Evolutionary conservation across 164 flowering plant species (phyloP).

Genomic region (Cinnamomum chago): DNA sequence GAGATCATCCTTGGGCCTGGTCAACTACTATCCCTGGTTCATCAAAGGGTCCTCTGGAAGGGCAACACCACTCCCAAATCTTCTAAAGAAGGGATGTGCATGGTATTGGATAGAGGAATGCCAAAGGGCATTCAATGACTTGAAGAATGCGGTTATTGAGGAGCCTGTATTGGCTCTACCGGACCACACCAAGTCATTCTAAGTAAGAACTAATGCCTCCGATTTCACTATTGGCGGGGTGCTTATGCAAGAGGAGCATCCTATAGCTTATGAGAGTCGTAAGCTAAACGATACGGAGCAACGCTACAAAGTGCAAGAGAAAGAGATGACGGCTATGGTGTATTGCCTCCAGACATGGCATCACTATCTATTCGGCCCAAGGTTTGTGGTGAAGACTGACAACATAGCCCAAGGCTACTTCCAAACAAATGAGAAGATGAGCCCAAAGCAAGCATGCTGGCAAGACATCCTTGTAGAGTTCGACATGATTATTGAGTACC

Average conservation of each 20-base stretch:
- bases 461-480: neutral
- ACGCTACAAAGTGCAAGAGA: conserved; percentile 6
- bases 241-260: too few species aligned
- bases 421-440: neutral
- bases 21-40: too few species aligned
- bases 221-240: conserved; percentile 2
- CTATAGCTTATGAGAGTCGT: neutral
- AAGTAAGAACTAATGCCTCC: conserved; percentile 11
- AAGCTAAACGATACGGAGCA: neutral
- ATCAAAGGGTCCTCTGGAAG: too few species aligned
- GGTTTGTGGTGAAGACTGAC: conserved; percentile 1
- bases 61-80: too few species aligned
- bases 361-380: neutral
- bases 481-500: neutral
- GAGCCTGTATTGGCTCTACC: neutral
- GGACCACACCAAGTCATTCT: neutral
- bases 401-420: neutral
- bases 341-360: conserved; percentile 1
- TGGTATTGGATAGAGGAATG: too few species aligned
- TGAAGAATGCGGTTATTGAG: too few species aligned
- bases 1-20: too few species aligned
- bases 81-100: too few species aligned
- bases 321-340: neutral
- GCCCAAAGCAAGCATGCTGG: conserved; percentile 1
- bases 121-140: too few species aligned